Evolutionary conservation across 1,284 basidiomycete genomes (phyloP).

Genomic region (Neolentinus lepideus): DNA sequence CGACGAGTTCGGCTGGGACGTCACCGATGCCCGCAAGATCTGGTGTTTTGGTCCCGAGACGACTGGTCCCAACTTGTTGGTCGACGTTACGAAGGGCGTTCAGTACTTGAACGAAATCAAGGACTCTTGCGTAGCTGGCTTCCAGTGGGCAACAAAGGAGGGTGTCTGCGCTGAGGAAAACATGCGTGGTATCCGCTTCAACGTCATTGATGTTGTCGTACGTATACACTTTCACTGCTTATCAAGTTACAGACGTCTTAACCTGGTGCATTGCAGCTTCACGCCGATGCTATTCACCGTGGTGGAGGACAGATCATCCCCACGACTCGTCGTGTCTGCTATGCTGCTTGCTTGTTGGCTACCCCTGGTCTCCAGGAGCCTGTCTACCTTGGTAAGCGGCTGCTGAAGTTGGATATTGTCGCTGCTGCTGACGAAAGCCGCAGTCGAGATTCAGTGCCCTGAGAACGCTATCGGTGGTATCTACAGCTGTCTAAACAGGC

Average conservation of each 20-base stretch:
- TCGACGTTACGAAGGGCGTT: constrained; percentile 99
- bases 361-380: constrained; percentile 94
- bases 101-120: constrained; percentile 99
- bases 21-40: constrained; percentile 98
- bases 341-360: constrained; percentile 93
- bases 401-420: neutral
- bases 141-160: constrained; percentile 99
- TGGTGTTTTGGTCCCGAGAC: constrained; percentile 99
- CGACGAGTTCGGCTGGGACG: constrained; percentile 98
- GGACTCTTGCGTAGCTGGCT: constrained; percentile 98
- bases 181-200: constrained; percentile 97
- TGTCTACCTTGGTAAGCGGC: constrained; percentile 74
- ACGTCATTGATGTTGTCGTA: constrained; percentile 94
- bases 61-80: constrained; percentile 94
- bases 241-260: neutral
- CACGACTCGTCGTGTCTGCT: constrained; percentile 92
- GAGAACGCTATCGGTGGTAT: constrained; percentile 98
- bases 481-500: constrained; percentile 93
- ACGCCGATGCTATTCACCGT: constrained; percentile 99
- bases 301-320: constrained; percentile 99
- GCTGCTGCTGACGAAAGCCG: constrained; percentile 2
- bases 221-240: constrained; percentile 18
- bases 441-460: constrained; percentile 97
- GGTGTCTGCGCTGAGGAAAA: constrained; percentile 96
- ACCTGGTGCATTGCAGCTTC: constrained; percentile 50